Percentiles rank a stretch among this genome's conserved stretches.
Conservation (phyloP, 1,284 basidiomycete genomes). For the Irpex sp. region DNA sequence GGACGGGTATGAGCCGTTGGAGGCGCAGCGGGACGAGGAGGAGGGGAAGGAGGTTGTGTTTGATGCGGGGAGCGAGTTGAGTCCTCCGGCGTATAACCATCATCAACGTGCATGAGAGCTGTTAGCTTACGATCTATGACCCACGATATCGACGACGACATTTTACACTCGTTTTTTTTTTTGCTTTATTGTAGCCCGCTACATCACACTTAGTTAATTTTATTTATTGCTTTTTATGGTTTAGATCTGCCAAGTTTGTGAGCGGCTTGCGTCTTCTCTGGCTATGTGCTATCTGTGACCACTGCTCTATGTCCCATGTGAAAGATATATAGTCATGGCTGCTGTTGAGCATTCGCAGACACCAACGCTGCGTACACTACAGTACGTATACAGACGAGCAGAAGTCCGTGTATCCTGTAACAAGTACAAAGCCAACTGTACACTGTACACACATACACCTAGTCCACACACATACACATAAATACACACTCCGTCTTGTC, state of each 20-base stretch:
- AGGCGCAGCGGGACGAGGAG: background rate
- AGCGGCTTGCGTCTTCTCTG: too few relatives aligned
- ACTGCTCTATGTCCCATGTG: too few relatives aligned
- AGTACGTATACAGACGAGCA: too few relatives aligned
- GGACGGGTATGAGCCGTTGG: constrained; percentile 8
- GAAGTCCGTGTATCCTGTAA: too few relatives aligned
- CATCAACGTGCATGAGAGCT: background rate
- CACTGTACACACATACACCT: background rate
- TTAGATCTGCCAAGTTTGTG: too few relatives aligned
- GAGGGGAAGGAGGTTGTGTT: constrained; percentile 4
- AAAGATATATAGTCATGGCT: too few relatives aligned
- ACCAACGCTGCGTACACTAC: too few relatives aligned
- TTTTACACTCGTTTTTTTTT: background rate
- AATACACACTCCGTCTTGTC: background rate
- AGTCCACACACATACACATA: background rate
- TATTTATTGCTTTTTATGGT: background rate
- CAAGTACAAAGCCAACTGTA: background rate
- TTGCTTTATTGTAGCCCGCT: background rate
- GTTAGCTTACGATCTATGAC: background rate
- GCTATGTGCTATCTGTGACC: too few relatives aligned
- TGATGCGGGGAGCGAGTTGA: background rate
- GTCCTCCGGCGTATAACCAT: background rate
- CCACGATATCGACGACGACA: background rate
- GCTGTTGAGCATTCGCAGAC: too few relatives aligned
- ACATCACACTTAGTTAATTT: background rate